A percentile compares a stretch with the other conserved stretches of the same genome.
Conservation (phyloP, 2,329 filamentous ascomycete genomes). For the Claviceps lovelessii region DNA sequence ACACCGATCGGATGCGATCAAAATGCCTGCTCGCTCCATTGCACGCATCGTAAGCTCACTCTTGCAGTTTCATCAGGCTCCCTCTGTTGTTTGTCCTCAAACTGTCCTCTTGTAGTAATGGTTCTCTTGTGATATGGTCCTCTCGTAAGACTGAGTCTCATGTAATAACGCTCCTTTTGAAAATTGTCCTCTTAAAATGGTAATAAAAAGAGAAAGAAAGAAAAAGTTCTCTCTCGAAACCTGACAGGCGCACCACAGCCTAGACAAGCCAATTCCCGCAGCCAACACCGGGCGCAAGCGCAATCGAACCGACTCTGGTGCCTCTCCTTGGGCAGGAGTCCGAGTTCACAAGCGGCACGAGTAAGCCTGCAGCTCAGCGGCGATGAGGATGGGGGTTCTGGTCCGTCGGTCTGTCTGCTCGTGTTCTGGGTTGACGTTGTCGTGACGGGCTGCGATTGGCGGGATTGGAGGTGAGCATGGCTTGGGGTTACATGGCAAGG, state of each 20-base stretch:
- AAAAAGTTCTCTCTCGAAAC: neutral
- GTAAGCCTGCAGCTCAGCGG: neutral
- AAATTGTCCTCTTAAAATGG: too few species aligned
- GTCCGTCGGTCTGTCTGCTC: too few species aligned
- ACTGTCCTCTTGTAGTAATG: too few species aligned
- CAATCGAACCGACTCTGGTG: neutral
- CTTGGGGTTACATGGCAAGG: neutral
- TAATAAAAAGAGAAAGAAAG: neutral
- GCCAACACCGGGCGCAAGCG: neutral
- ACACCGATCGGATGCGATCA: neutral
- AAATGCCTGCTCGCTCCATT: neutral
- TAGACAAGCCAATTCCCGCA: neutral
- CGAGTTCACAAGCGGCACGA: neutral
- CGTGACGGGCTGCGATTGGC: neutral
- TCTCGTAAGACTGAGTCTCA: too few species aligned
- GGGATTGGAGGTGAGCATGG: neutral
- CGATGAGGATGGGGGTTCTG: neutral
- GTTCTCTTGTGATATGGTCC: too few species aligned
- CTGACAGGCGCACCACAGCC: neutral
- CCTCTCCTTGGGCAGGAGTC: too few species aligned
- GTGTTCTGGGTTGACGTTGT: slow-evolving; percentile 2
- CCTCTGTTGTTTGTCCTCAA: neutral
- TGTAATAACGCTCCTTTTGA: too few species aligned
- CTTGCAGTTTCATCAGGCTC: neutral
- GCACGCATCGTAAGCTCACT: neutral